Conservation (phyloP, 345 rosid species). For the Corymbia maculata region DNA sequence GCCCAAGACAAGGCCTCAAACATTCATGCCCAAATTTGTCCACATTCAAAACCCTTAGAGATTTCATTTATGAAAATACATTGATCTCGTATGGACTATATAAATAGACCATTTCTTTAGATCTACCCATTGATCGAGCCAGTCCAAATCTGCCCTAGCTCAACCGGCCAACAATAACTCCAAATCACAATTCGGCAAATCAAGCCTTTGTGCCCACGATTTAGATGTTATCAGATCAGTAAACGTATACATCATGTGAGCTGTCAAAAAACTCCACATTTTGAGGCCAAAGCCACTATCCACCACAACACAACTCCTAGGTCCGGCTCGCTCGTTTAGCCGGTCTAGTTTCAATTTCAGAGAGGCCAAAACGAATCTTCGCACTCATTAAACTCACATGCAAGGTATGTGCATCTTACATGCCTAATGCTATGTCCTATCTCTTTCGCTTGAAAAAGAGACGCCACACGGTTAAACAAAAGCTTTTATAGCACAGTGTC, state of each 20-base stretch:
- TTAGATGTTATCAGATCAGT: not conserved
- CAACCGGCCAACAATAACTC: not conserved
- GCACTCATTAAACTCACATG: not conserved
- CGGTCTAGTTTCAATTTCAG: not conserved
- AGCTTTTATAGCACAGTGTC: not conserved
- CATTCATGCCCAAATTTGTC: not conserved
- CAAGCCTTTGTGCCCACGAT: not conserved
- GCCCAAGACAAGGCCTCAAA: not conserved
- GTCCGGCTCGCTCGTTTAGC: not conserved
- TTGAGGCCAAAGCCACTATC: not conserved
- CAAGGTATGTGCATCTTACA: not conserved
- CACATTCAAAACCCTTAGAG: not conserved
- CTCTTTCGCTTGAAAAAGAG: not conserved
- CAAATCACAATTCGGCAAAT: not conserved
- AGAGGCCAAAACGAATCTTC: not conserved
- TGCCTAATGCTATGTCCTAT: not conserved
- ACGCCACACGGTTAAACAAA: not conserved
- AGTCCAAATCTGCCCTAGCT: not conserved
- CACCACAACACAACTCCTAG: not conserved
- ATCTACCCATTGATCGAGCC: not conserved
- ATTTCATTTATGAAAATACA: not conserved
- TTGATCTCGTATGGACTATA: not conserved
- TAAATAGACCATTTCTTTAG: not conserved
- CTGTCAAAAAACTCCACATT: not conserved
- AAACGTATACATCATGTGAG: not conserved